Base-by-base conservation (phyloP, 345 rosid genomes). In the Euphorbia lathyris region DNA sequence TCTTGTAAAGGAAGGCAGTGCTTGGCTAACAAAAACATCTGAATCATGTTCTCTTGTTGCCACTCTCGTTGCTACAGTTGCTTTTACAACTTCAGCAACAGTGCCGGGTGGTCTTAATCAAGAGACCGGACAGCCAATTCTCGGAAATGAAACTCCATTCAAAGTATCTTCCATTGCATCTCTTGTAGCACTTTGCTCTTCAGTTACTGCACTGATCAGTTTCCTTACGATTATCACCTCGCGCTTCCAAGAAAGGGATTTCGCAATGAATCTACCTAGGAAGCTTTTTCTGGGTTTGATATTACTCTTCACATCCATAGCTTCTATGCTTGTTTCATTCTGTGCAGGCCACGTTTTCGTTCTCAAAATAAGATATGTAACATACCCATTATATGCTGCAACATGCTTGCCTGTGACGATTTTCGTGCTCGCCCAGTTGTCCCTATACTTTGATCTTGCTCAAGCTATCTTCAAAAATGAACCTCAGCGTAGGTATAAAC, bases 331-430 rank as follows among this genome's bases (percentile, higher is more conserved):
- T 45, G 9, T 63, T 30, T 81, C 85, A 22, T 86, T 86, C 63
- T 82, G 87, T 42, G 76, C 87, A 1, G 87, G 87, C 0, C 84
- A 86, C 60, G 80, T 80, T 68, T 81, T 80, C 43, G 67, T 78
- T 47, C 78, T 83, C 10, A 78, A 50, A 50, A 85, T 83, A 59
- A 76, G 70, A 26, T 42, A 64, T 25, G 82, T 80, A 0, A 83
- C 86, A 13, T 73, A 32, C n/a, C 87, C 83, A 0, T 71, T 86
- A 2, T 83, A 80, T 58, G 79, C 81, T 9, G 80, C 67, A 22
- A 77, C 81, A 7, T 86, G 87, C 69, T 60, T 80, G 67, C 83
- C 86, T 0, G 72, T 82, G 23, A 80, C 80, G 5, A 25, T 75
- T 26, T 86, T 86, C 30, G 82, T 80, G 0, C 23, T 78, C 3